phyloP scores from a whole-genome alignment of 2,329 filamentous ascomycete genomes.

The Acephala macrosclerotiorum region DNA sequence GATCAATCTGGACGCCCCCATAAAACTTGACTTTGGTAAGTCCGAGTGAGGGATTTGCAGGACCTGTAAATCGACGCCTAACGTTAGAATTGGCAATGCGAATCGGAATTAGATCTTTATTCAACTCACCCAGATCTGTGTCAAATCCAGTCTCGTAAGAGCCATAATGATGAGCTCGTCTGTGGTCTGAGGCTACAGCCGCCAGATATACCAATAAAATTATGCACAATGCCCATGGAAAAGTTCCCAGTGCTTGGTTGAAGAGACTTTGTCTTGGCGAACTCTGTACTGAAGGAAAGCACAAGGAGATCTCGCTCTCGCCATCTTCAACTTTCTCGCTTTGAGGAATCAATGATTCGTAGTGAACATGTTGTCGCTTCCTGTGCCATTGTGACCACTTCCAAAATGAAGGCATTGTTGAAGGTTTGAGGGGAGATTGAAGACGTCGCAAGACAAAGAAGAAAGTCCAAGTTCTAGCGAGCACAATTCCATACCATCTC shows the following conservation, averaged over 20 bases:
- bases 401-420: conserved; percentile 7
- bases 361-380: conserved; percentile 9
- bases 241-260: background rate
- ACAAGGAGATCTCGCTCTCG: conserved; percentile 9
- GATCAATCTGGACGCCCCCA: conserved; percentile 16
- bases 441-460: background rate
- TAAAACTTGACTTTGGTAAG: conserved; percentile 19
- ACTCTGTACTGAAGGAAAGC: conserved; percentile 8
- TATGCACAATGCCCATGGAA: conserved; percentile 11
- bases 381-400: conserved; percentile 11
- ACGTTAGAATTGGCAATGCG: background rate
- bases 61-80: conserved; percentile 1
- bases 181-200: conserved; percentile 1
- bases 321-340: conserved; percentile 12
- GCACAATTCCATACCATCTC: too few species aligned
- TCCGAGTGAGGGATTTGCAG: conserved; percentile 9
- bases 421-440: background rate
- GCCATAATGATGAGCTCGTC: background rate
- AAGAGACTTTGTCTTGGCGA: background rate
- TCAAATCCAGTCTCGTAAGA: conserved; percentile 16
- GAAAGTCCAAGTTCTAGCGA: too few species aligned
- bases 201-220: conserved; percentile 6
- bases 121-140: conserved; percentile 8
- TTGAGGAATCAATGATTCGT: conserved; percentile 1
- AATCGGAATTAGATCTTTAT: background rate